Percentiles rank a stretch among this genome's conserved stretches.
phyloP scores from a whole-genome alignment of 805 yeast species.

The Hanseniaspora jakobsenii region DNA sequence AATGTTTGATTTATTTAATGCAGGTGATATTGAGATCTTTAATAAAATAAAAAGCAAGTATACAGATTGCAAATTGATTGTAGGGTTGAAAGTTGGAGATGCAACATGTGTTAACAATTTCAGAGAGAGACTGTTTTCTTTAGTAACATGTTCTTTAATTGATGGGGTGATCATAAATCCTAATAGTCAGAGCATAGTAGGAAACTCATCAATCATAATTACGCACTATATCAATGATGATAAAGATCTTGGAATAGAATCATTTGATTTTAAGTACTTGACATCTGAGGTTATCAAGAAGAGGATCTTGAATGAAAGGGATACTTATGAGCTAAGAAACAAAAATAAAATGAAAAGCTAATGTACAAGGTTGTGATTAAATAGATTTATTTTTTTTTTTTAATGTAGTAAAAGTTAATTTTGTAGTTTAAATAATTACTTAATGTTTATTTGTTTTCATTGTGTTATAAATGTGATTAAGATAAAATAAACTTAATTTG shows the following conservation, averaged over 20 bases:
- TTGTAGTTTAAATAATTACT: too few relatives aligned
- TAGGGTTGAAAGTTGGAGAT: constrained; percentile 42
- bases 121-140: constrained; percentile 75
- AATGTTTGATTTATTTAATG: constrained; percentile 82
- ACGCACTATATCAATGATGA: not conserved
- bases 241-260: constrained; percentile 18
- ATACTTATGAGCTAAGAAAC: constrained; percentile 75
- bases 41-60: constrained; percentile 30
- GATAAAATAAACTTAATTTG: too few relatives aligned
- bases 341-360: constrained; percentile 63
- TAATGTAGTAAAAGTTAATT: too few relatives aligned
- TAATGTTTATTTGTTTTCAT: too few relatives aligned
- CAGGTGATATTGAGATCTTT: constrained; percentile 78
- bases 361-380: not conserved
- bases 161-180: constrained; percentile 55
- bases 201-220: not conserved
- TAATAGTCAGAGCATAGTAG: constrained; percentile 5
- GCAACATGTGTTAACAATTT: constrained; percentile 65
- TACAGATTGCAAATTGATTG: constrained; percentile 39
- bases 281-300: constrained; percentile 39
- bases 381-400: not conserved
- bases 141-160: constrained; percentile 73
- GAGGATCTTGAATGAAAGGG: constrained; percentile 58
- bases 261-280: constrained; percentile 52
- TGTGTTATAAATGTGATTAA: too few relatives aligned